Conservation (phyloP, 768 basidiomycete species). For the Mycena vitilis region DNA sequence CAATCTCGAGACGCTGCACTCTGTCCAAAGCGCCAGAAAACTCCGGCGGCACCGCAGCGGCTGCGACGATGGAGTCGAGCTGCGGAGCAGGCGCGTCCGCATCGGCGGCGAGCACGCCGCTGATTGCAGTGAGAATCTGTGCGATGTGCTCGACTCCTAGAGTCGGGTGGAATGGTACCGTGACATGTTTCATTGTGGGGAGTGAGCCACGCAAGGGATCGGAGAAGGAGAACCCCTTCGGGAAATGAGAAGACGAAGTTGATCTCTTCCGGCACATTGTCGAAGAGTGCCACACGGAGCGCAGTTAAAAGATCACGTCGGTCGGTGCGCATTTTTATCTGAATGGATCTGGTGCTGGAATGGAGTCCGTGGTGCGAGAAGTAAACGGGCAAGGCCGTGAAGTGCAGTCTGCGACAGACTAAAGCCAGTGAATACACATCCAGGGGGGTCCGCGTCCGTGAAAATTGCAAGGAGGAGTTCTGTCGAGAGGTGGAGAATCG, state of each 20-base stretch:
- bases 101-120: no score
- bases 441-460: not conserved
- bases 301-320: not conserved
- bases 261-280: not conserved
- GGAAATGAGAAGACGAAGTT: conserved; percentile 8
- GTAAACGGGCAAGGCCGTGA: conserved; percentile 14
- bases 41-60: no score
- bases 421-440: not conserved
- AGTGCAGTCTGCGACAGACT: conserved; percentile 10
- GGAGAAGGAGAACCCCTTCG: no score
- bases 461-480: conserved; percentile 7
- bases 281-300: not conserved
- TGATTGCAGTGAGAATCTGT: no score
- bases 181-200: no score
- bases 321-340: not conserved
- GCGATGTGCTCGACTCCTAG: no score
- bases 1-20: no score
- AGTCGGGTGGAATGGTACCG: no score
- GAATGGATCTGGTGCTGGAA: not conserved
- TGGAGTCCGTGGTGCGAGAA: not conserved
- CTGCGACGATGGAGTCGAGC: no score
- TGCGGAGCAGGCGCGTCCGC: no score
- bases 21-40: no score
- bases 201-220: no score
- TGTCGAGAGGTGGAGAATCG: conserved; percentile 13